phyloP scores from a whole-genome alignment of 441 rosid species.

The Gossypium gossypioides region DNA sequence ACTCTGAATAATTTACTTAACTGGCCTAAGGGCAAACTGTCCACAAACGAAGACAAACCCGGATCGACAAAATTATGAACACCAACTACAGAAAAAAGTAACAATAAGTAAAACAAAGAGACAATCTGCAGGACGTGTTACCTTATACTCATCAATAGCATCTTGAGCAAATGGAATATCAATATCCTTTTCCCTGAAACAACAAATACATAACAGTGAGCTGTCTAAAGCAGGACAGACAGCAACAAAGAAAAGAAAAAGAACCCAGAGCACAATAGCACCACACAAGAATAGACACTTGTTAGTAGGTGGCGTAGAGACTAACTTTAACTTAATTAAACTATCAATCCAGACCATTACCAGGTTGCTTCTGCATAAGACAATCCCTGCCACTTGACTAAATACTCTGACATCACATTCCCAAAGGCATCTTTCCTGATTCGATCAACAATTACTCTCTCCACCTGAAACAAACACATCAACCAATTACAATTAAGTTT shows the following conservation, averaged over 20 bases:
- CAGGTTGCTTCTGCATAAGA: conserved; percentile 99
- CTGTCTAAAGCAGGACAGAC: neutral
- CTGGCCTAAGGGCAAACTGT: neutral
- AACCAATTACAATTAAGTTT: conserved; percentile 16
- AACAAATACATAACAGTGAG: conserved; percentile 15
- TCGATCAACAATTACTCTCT: conserved; percentile 82
- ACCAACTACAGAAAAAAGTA: neutral
- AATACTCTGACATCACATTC: conserved; percentile 77
- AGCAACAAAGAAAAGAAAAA: neutral
- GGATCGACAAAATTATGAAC: neutral
- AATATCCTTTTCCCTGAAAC: conserved; percentile 83
- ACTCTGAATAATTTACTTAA: neutral
- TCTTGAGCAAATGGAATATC: conserved; percentile 89
- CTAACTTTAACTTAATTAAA: neutral
- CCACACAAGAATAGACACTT: neutral
- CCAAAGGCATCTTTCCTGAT: conserved; percentile 65
- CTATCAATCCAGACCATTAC: conserved; percentile 30
- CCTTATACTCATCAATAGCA: conserved; percentile 96
- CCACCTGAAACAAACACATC: conserved; percentile 49
- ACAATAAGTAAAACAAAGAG: neutral
- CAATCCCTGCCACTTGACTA: conserved; percentile 99
- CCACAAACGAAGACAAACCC: neutral
- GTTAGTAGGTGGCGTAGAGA: neutral
- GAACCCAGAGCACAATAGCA: conserved; percentile 2
- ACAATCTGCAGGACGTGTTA: conserved; percentile 16